Base-by-base conservation (phyloP, 768 basidiomycete genomes). In the Boletus patriciae region DNA sequence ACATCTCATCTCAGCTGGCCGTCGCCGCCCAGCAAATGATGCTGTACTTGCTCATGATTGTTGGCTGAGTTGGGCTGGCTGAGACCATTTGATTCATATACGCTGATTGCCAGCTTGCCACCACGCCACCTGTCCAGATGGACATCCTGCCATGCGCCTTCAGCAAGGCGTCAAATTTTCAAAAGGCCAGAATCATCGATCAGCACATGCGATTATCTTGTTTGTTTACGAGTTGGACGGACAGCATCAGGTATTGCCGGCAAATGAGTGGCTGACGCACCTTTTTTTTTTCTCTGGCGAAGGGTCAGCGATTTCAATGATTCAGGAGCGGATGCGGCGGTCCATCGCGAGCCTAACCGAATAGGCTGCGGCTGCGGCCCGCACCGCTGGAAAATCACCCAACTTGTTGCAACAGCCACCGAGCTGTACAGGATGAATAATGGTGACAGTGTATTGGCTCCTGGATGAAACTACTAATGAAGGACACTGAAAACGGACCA, bases 401-500 rank as follows among this genome's bases (percentile, higher is more conserved):
- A 43, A 40, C 37, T n/a, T 7, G 44, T 37, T 46, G 16, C 44
- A 29, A 57, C 31, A 51, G 43, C 40, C 41, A 47, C 57, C 44
- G 42, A 57, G 19, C 18, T 34, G 31, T 18, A 19, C n/a, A 13
- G 11, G 41, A 41, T 52, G 51, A 53, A 46, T 56, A 59, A 58
- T 55, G 62, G 47, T 46, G 57, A 58, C 55, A 44, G 55, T 59
- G 61, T 62, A 58, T 63, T 66, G 43, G 59, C 72, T 62, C 67
- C 63, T 62, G 54, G 45, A 61, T 42, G 55, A 57, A 40, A 40
- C 38, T 40, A 67, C 61, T 59, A 73, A 65, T 44, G 60, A 70
- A 60, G 70, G 70, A 71, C 56, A 45, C 59, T 57, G 67, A 60
- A 60, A 61, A 62, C 52, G 55, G 50, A 66, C 59, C 54, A 49